phyloP scores from a whole-genome alignment of 2,329 filamentous ascomycete species.

The Clarireedia homoeocarpa region DNA sequence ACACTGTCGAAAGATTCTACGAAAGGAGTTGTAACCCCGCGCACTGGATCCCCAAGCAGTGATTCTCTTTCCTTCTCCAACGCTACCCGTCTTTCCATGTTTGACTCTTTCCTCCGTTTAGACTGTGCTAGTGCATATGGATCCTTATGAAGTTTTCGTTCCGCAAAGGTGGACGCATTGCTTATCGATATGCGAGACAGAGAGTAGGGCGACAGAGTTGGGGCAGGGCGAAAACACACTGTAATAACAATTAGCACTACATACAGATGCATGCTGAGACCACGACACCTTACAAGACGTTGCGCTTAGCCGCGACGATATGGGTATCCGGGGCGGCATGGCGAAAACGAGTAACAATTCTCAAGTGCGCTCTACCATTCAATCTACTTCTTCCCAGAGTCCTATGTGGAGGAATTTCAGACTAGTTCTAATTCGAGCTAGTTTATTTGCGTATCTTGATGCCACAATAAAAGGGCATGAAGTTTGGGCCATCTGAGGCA shows the following conservation, averaged over 20 bases:
- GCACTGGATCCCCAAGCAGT: constrained; percentile 68
- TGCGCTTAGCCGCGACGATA: constrained; percentile 50
- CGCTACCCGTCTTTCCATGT: constrained; percentile 65
- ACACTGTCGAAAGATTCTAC: constrained; percentile 70
- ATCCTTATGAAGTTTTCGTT: constrained; percentile 63
- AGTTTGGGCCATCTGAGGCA: background rate
- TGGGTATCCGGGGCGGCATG: constrained; percentile 62
- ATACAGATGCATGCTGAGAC: background rate
- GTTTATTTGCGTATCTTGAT: background rate
- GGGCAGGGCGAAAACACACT: constrained; percentile 55
- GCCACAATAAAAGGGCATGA: background rate
- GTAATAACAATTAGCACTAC: constrained; percentile 9
- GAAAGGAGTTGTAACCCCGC: constrained; percentile 74
- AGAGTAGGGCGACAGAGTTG: constrained; percentile 38
- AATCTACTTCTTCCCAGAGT: constrained; percentile 6
- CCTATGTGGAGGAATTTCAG: constrained; percentile 9
- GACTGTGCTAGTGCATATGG: constrained; percentile 78
- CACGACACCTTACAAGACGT: constrained; percentile 46
- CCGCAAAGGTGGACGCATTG: constrained; percentile 48
- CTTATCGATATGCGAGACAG: constrained; percentile 58
- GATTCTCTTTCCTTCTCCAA: constrained; percentile 57
- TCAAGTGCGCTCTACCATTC: background rate
- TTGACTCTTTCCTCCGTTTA: constrained; percentile 75
- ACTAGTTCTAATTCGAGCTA: constrained; percentile 26
- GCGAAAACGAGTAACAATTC: constrained; percentile 5